Percentiles rank a stretch among this genome's conserved stretches.
Conservation (phyloP, 352 stramenopile species). For the Lagenidium giganteum region DNA sequence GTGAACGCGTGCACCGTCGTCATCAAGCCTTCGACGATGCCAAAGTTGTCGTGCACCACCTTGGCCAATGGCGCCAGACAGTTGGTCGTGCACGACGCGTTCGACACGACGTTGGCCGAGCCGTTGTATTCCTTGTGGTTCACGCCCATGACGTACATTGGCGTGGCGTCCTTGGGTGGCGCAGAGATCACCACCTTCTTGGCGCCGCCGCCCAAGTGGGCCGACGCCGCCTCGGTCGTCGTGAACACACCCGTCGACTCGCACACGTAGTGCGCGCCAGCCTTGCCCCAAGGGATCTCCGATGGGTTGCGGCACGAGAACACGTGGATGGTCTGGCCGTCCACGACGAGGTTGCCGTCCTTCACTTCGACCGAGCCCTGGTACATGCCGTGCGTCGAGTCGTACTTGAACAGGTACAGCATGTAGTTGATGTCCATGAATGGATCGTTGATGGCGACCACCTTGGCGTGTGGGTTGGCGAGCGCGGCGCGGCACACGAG, state of each 20-base stretch:
- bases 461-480: constrained; percentile 27
- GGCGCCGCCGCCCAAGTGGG: constrained; percentile 85
- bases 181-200: constrained; percentile 96
- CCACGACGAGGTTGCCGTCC: constrained; percentile 55
- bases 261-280: constrained; percentile 90
- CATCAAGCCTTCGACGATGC: constrained; percentile 31
- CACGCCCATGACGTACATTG: constrained; percentile 95
- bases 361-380: constrained; percentile 80
- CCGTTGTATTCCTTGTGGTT: constrained; percentile 88
- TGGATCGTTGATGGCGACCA: constrained; percentile 33
- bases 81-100: constrained; percentile 71
- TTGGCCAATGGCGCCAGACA: constrained; percentile 29
- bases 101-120: constrained; percentile 59
- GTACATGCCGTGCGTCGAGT: constrained; percentile 91
- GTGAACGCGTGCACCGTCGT: constrained; percentile 24
- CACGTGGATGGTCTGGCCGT: constrained; percentile 24
- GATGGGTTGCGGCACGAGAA: constrained; percentile 31
- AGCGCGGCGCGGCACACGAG: constrained; percentile 27
- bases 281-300: constrained; percentile 55
- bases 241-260: constrained; percentile 95
- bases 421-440: constrained; percentile 40
- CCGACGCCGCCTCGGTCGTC: constrained; percentile 66
- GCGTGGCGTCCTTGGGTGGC: constrained; percentile 86
- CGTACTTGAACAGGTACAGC: constrained; percentile 95
- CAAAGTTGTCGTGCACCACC: constrained; percentile 37